Evolutionary conservation across 208 protist genomes (phyloP).

Genomic region (Herpetomonas tarakana): DNA sequence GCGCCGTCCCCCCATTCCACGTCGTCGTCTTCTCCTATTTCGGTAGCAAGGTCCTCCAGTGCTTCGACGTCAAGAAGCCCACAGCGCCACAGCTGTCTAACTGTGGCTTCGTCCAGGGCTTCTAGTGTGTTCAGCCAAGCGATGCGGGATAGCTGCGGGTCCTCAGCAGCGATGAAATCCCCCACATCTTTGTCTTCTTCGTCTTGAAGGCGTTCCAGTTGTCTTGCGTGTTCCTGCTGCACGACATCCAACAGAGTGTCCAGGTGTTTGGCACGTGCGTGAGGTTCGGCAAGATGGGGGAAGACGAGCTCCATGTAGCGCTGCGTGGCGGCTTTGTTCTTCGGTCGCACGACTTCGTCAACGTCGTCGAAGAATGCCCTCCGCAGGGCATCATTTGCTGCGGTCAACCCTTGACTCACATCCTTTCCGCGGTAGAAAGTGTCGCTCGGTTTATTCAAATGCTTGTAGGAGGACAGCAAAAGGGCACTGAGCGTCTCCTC

Average conservation of each 20-base stretch:
- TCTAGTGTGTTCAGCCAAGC: conserved; percentile 65
- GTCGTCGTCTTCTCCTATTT: conserved; percentile 11
- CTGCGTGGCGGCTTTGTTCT: conserved; percentile 31
- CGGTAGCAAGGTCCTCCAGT: conserved; percentile 9
- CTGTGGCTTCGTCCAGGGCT: conserved; percentile 32
- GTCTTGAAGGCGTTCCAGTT: neutral
- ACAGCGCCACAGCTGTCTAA: conserved; percentile 41
- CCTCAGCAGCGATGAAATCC: neutral
- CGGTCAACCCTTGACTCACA: conserved; percentile 39
- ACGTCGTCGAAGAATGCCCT: conserved; percentile 44
- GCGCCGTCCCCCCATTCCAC: neutral
- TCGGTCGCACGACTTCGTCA: conserved; percentile 63
- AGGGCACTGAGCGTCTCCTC: conserved; percentile 1
- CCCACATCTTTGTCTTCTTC: neutral
- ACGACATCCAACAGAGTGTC: neutral
- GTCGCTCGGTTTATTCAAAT: conserved; percentile 39
- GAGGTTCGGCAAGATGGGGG: conserved; percentile 5
- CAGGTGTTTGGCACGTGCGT: neutral
- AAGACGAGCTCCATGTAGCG: conserved; percentile 56
- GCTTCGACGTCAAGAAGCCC: conserved; percentile 46
- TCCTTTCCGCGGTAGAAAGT: conserved; percentile 56
- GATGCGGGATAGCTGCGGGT: conserved; percentile 17
- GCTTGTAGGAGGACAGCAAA: neutral
- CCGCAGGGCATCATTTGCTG: conserved; percentile 21
- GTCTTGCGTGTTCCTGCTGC: neutral